These are phyloP conservation scores for Candida methanosorbosa DNA, from an alignment of 805 yeast genomes.

Conservation along the genomic window DNA sequence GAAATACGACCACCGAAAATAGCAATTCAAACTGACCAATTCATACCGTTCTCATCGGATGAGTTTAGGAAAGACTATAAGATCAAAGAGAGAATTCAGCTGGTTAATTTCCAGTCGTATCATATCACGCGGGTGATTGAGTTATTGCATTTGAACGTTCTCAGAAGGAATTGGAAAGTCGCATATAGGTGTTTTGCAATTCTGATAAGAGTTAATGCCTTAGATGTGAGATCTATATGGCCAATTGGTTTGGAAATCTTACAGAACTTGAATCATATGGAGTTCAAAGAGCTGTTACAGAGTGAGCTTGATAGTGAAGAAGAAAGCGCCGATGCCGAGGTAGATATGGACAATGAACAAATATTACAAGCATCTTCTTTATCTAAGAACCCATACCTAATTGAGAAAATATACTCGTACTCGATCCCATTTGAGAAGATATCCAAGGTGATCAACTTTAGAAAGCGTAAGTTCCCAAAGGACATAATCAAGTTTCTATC, in stretches of 20 bases:
- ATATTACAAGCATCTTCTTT: neutral
- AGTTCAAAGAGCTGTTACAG: slow-evolving; percentile 8
- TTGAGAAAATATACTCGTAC: neutral
- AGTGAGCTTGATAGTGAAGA: neutral
- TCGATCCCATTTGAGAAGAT: no score
- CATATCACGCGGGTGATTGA: slow-evolving; percentile 25
- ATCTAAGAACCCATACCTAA: neutral
- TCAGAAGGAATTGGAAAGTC: slow-evolving; percentile 41
- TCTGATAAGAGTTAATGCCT: slow-evolving; percentile 36
- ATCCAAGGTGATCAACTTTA: neutral
- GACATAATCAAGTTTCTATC: slow-evolving; percentile 11
- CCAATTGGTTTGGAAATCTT: slow-evolving; percentile 53
- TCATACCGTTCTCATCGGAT: neutral
- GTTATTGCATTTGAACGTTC: slow-evolving; percentile 40
- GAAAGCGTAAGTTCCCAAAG: slow-evolving; percentile 1
- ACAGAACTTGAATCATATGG: slow-evolving; percentile 15
- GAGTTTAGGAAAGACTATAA: neutral
- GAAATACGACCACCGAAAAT: neutral
- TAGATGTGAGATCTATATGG: slow-evolving; percentile 56
- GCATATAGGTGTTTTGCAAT: slow-evolving; percentile 47
- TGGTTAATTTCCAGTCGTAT: slow-evolving; percentile 1
- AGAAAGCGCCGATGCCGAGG: neutral
- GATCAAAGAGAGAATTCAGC: neutral
- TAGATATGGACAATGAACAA: neutral
- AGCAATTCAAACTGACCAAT: neutral